Evolutionary conservation across 2,329 filamentous ascomycete genomes (phyloP), one percentile per base, ranked within the genome.

Genomic region (Rutstroemia sp.): DNA sequence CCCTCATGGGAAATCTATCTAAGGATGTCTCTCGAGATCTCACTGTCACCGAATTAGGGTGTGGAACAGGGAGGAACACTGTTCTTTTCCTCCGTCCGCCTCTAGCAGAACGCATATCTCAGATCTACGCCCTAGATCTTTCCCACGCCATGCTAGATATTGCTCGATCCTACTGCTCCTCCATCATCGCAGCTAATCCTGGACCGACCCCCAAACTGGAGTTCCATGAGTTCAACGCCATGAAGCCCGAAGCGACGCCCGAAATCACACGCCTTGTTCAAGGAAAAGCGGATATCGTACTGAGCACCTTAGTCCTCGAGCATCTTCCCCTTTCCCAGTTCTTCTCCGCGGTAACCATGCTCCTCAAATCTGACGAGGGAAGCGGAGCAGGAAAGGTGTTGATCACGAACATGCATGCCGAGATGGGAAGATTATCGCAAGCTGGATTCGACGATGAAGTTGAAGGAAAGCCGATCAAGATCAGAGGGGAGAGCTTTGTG

Each of bases 401-500:
- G 9, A 64, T 87, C n/a, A 86, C 82, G 0, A 87, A 86, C 63
- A 87, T 87, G 84, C 84, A 87, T 66, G 69, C 75, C 1, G 78
- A 85, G 3, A 86, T 87, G 82, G 83, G 82, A 1, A 60, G 60
- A 14, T 72, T 76, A 16, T 79, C 77, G 25, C 81, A 83, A 64
- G 83, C 83, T 0, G 83, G 84, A 0, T 87, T 87, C 63, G 72
- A 81, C 12, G 79, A 82, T 65, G 67, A 68, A 6, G 69, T 68
- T 17, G 67, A 68, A 5, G 70, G 68, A 19, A 75, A 76, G 1
- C 77, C 76, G 4, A 71, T 74, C 48, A 86, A 87, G 71, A 75
- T 87, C 16, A 71, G 80, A 48, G 81, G 81, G 1, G 73, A 70
- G 27, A 86, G 82, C 65, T 86, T 77, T 68, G 75, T 76, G 42